Conservation (phyloP, 352 stramenopile species). For the Pythium brachiatum region DNA sequence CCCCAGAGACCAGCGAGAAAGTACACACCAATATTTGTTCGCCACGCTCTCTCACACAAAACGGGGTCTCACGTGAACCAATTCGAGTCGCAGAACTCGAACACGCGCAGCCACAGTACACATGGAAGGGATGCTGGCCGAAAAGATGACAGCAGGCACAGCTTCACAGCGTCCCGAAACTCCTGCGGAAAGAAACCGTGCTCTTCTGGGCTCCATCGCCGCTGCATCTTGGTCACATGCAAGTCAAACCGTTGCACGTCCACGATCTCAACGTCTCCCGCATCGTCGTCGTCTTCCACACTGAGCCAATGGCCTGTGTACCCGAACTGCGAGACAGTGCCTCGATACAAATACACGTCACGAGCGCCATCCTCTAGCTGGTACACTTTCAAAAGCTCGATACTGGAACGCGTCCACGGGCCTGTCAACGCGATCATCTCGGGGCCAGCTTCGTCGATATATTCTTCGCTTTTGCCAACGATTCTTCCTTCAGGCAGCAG, state of each 20-base stretch:
- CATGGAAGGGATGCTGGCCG: neutral
- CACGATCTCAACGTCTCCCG: no score
- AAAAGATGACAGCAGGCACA: constrained; percentile 3
- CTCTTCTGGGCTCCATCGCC: neutral
- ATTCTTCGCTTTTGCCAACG: neutral
- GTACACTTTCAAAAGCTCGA: neutral
- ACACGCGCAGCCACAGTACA: constrained; percentile 5
- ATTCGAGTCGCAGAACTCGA: constrained; percentile 4
- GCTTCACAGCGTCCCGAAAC: neutral
- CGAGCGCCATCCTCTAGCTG: neutral
- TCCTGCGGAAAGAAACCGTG: constrained; percentile 1
- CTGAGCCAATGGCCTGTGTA: neutral
- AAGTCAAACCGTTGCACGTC: neutral
- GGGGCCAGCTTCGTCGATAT: neutral
- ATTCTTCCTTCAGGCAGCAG: neutral
- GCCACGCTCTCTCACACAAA: no score
- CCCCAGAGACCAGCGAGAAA: no score
- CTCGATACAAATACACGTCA: neutral
- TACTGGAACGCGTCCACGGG: neutral
- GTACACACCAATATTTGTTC: no score
- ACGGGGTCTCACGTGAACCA: constrained; percentile 3
- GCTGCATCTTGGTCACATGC: constrained; percentile 1
- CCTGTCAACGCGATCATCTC: neutral
- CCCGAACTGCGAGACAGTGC: neutral
- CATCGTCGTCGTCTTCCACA: neutral